Base-by-base conservation (phyloP, 1,284 basidiomycete genomes). In the Neolentinus lepideus region DNA sequence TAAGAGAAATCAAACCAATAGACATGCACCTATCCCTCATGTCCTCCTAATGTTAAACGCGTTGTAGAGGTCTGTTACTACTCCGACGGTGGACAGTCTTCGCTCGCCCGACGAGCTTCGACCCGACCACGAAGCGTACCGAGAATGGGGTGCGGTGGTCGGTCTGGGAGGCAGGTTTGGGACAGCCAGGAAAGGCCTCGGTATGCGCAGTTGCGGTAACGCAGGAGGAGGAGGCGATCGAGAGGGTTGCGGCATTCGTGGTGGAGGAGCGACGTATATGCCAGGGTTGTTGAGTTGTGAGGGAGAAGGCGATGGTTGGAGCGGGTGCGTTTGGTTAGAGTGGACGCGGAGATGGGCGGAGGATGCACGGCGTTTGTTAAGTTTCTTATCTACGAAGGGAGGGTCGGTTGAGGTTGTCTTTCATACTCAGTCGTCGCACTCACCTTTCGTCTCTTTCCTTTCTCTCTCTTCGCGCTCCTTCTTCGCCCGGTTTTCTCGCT, bases 221-320 rank as follows among this genome's bases (percentile, higher is more conserved):
- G 16, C 38, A 43, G 6, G 38, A 16, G 19, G 38, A 3, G 16
- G 8, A n/a, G 38, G 38, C 38, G 19, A 43, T n/a, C 16, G 16
- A 21, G 38, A 16, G 19, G 38, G 38, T 43, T 12, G 43, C 55
- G n/a, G 63, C 60, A 8, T 54, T 29, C 22, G 56, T 8, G 56
- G 47, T 2, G 70, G 67, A 4, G 67, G 67, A 3, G 72, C 69
- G 25, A 64, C 60, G 58, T 76, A 76, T 21, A 74, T 71, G n/a
- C 57, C 54, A 14, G 75, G 74, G 57, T 76, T 77, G 59, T 73
- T 74, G 11, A 75, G 63, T 58, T 77, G 77, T 29, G 77, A 69
- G 0, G 75, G 75, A 3, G 75, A 75, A 1, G 77, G 75, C 2
- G 75, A 68, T 1, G 73, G 72, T 53, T 74, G 71, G 51, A 69